A percentile compares a stretch with the other conserved stretches of the same genome.
Conservation (phyloP, 1,284 basidiomycete species). For the Macrocystidia cucumis region DNA sequence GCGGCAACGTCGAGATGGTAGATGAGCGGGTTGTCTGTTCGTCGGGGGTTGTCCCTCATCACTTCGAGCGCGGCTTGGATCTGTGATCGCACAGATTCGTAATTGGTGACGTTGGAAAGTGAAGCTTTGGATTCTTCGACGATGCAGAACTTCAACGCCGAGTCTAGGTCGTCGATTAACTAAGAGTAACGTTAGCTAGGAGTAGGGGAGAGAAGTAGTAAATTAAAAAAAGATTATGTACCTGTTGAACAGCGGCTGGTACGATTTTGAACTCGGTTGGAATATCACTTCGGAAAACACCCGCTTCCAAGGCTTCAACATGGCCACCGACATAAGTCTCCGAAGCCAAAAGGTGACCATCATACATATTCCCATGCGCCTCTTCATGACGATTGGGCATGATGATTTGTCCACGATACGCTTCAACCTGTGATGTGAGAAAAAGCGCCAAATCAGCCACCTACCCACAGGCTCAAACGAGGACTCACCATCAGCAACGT, state of each 20-base stretch:
- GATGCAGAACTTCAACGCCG: conserved; percentile 87
- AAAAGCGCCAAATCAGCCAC: conserved; percentile 5
- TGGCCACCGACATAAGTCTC: conserved; percentile 99
- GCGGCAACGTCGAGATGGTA: conserved; percentile 99
- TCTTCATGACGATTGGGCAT: conserved; percentile 99
- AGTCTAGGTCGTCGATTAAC: conserved; percentile 93
- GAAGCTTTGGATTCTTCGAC: conserved; percentile 80
- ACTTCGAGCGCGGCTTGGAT: conserved; percentile 79
- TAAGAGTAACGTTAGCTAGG: conserved; percentile 23
- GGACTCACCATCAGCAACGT: conserved; percentile 90
- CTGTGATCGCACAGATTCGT: conserved; percentile 83
- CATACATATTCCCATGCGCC: conserved; percentile 86
- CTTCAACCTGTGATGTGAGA: conserved; percentile 97
- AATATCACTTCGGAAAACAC: conserved; percentile 97
- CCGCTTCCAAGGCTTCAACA: conserved; percentile 97
- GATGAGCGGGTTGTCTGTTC: conserved; percentile 90
- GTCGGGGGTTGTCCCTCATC: conserved; percentile 88
- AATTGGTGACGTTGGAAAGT: conserved; percentile 89
- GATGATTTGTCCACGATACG: conserved; percentile 86
- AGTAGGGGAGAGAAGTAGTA: too few relatives aligned
- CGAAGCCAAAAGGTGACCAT: conserved; percentile 92
- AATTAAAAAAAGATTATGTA: conserved; percentile 22
- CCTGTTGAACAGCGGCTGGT: conserved; percentile 82
- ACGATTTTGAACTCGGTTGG: conserved; percentile 93
- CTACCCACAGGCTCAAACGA: neutral